A percentile compares a stretch with the other conserved stretches of the same genome.
Conservation (phyloP, 345 rosid species). For the Camelina hispida region DNA sequence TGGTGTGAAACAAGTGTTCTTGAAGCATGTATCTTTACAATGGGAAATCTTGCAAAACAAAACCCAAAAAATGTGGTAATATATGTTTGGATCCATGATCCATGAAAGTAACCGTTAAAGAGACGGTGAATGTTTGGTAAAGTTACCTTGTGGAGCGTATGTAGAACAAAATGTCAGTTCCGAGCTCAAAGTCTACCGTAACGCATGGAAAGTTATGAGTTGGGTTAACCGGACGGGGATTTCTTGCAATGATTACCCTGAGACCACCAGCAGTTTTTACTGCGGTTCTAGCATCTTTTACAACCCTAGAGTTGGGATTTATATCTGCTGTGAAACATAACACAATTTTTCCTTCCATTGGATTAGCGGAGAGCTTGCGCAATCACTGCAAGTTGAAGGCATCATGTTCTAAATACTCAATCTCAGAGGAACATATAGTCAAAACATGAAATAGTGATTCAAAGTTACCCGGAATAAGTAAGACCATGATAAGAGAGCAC, state of each 20-base stretch:
- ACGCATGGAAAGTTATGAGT: slow-evolving; percentile 48
- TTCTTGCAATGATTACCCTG: slow-evolving; percentile 61
- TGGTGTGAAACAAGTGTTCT: slow-evolving; percentile 21
- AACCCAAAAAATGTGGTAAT: too few relatives aligned
- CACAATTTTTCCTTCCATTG: slow-evolving; percentile 54
- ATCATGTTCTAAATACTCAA: neutral
- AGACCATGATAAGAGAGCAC: too few relatives aligned
- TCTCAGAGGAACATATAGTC: neutral
- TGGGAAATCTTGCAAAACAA: neutral
- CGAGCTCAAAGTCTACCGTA: slow-evolving; percentile 42
- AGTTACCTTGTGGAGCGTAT: slow-evolving; percentile 43
- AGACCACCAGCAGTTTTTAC: slow-evolving; percentile 55
- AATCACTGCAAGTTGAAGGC: neutral
- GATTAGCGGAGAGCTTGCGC: neutral
- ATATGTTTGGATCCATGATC: neutral
- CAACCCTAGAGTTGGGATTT: neutral
- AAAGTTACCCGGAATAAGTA: too few relatives aligned
- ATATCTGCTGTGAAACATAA: slow-evolving; percentile 54
- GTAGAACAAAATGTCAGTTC: slow-evolving; percentile 42
- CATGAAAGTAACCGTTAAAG: neutral
- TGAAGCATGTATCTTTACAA: slow-evolving; percentile 25
- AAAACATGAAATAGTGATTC: too few relatives aligned
- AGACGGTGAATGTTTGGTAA: neutral
- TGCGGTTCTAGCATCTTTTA: slow-evolving; percentile 31
- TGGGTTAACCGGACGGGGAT: too few relatives aligned